Evolutionary conservation across 805 yeast species (phyloP), one percentile per base, ranked within the genome.

Genomic region (Scheffersomyces coipomensis): DNA sequence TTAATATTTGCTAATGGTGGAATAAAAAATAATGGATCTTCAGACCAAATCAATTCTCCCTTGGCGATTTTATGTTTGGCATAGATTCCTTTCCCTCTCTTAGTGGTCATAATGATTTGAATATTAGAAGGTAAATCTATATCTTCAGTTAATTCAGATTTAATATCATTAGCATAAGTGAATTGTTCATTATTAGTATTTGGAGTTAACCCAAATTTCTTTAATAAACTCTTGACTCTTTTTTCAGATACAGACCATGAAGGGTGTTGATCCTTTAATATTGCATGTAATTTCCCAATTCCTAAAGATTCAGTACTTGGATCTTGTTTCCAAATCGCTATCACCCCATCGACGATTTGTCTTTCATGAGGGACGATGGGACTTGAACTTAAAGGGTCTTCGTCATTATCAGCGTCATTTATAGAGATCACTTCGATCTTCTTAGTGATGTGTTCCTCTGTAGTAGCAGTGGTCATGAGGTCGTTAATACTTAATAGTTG

Each of bases 1-100:
- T 76, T 71, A 33, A 80, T 62, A 48, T 81, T 79, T 12, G 84
- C 88, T 45, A 86, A 66, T 2, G 85, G 87, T 2, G 91, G 87
- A 1, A 85, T 64, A 27, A 77, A 74, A 40, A 87, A 68, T 5
- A 88, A 78, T 1, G 64, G 67, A 10, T 57, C 49, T 52, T 86
- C 95, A 30, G 73, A 68, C 80, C 88, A 83, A 3, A 87, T 54
- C 39, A 73, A 49, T 2, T 68, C 78, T 11, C 81, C 87, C 24
- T 69, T 68, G 9, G 60, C 45, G 40, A 83, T 68, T 13, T 58
- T 50, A 29, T 58, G 58, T 29, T 68, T 68, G 1, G 88, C 79
- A 48, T 69, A 78, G 8, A 87, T 56, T 1, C 83, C 83, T 52
- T 81, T 81, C 7, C 88, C 88, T 45, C 78, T 62, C 39, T 69